A percentile compares a stretch with the other conserved stretches of the same genome.
Conservation (phyloP, 176 grass and related monocot species). For the Chrysopogon serrulatus region DNA sequence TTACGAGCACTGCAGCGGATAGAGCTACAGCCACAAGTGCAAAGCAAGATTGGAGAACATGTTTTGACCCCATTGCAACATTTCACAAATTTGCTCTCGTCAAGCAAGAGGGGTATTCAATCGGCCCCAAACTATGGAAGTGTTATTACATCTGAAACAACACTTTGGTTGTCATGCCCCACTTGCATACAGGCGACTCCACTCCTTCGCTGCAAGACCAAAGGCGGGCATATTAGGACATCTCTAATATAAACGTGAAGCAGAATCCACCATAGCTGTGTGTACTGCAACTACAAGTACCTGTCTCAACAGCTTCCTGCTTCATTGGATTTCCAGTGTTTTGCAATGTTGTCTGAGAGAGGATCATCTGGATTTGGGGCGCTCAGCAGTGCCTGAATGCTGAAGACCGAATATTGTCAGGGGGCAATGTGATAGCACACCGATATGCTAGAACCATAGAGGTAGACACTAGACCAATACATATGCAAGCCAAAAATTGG, state of each 20-base stretch:
- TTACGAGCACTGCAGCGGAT: not conserved
- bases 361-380: constrained; percentile 96
- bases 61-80: not conserved
- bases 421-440: not conserved
- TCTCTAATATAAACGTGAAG: not conserved
- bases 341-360: constrained; percentile 87
- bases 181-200: constrained; percentile 78
- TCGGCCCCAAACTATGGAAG: not conserved
- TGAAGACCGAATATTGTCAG: constrained; percentile 32
- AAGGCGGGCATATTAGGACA: not conserved
- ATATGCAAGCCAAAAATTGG: not conserved
- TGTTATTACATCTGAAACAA: constrained; percentile 29
- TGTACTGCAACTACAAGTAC: constrained; percentile 19
- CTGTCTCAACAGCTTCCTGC: constrained; percentile 90
- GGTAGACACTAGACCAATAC: not conserved
- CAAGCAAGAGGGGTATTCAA: constrained; percentile 17
- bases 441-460: not conserved
- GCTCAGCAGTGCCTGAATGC: constrained; percentile 90
- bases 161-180: constrained; percentile 39
- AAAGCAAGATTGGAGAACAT: constrained; percentile 10
- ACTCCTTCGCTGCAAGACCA: constrained; percentile 72
- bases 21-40: constrained; percentile 5
- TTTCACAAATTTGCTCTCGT: constrained; percentile 16
- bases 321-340: constrained; percentile 98
- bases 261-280: not conserved